Conservation (phyloP, 2,329 filamentous ascomycete genomes). For the Zasmidium cellare region DNA sequence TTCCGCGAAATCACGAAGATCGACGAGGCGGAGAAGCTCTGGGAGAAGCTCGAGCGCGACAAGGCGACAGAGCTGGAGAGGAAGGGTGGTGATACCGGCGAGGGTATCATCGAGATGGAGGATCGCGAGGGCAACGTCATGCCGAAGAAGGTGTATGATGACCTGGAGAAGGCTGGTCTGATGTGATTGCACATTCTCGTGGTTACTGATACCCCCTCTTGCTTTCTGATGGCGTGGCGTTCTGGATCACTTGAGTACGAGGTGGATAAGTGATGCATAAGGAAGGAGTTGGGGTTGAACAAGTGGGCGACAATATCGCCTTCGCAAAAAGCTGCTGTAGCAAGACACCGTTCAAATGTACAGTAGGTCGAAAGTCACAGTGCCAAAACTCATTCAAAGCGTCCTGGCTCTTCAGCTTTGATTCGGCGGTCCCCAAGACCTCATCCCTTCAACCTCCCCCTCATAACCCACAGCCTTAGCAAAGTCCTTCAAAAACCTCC, state of each 20-base stretch:
- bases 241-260: background rate
- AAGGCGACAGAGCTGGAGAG: constrained; percentile 74
- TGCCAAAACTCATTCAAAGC: no score
- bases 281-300: no score
- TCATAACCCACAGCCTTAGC: constrained; percentile 22
- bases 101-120: constrained; percentile 96
- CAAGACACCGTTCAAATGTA: no score
- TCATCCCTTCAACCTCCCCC: constrained; percentile 8
- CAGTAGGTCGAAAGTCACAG: no score
- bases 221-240: background rate
- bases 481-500: constrained; percentile 55
- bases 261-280: background rate
- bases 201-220: background rate
- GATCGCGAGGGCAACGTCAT: constrained; percentile 97
- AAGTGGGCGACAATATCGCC: no score
- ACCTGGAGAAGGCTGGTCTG: constrained; percentile 89
- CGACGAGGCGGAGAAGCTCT: constrained; percentile 81
- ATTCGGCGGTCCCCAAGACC: constrained; percentile 3
- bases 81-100: constrained; percentile 49
- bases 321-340: no score
- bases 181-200: constrained; percentile 51
- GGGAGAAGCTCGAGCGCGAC: constrained; percentile 90
- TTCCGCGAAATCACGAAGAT: constrained; percentile 95
- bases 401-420: background rate
- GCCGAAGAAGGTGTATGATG: constrained; percentile 97